Percentiles rank a stretch among this genome's conserved stretches.
Evolutionary conservation across 805 yeast species (phyloP).

Genomic region (Brettanomyces custersianus): DNA sequence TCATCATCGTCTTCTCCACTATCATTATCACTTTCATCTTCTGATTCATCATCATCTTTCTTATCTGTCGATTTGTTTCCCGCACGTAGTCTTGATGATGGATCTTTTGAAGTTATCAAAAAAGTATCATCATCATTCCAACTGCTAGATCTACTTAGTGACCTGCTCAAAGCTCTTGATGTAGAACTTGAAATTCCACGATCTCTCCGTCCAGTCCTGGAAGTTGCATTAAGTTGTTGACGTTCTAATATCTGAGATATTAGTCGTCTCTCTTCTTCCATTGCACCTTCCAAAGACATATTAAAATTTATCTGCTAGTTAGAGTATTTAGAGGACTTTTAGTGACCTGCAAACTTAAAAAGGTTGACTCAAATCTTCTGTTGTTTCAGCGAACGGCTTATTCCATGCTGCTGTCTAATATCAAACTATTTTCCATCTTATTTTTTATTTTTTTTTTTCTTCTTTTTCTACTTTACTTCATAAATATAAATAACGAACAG

Average conservation of each 20-base stretch:
- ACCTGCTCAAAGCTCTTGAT: slow-evolving; percentile 7
- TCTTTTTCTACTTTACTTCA: too few species aligned
- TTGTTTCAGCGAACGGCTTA: too few species aligned
- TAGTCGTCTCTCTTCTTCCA: slow-evolving; percentile 25
- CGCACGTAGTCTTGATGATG: slow-evolving; percentile 47
- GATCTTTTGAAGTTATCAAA: slow-evolving; percentile 66
- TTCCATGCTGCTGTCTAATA: too few species aligned
- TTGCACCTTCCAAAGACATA: slow-evolving; percentile 27
- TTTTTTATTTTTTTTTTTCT: too few species aligned
- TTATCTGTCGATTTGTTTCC: neutral
- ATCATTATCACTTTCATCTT: neutral
- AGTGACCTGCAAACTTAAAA: too few species aligned
- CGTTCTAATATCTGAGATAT: slow-evolving; percentile 23
- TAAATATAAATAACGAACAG: too few species aligned
- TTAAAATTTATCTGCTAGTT: neutral
- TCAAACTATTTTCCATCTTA: too few species aligned
- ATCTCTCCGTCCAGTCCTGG: slow-evolving; percentile 8
- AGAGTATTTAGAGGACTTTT: neutral
- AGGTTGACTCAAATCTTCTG: too few species aligned
- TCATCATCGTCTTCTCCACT: neutral
- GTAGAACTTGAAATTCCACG: slow-evolving; percentile 3
- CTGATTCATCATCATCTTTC: neutral
- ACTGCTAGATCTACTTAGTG: slow-evolving; percentile 15
- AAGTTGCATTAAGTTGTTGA: slow-evolving; percentile 14
- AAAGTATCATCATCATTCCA: slow-evolving; percentile 31